Conservation (phyloP, 2,329 filamentous ascomycete genomes). For the Aspergillus uvarum region DNA sequence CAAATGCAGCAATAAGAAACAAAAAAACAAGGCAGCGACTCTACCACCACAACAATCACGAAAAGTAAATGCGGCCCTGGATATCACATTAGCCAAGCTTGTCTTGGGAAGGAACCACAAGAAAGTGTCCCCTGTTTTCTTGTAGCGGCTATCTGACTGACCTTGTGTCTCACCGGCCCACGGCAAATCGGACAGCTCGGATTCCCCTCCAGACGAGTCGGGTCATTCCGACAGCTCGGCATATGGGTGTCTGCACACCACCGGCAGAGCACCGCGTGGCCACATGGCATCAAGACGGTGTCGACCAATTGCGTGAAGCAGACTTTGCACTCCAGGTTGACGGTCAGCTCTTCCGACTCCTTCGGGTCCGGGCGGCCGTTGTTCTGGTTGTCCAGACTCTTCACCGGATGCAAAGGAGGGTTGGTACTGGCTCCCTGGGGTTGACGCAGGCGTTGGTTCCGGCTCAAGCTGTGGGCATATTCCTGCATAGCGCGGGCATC, state of each 20-base stretch:
- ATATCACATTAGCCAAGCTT: background rate
- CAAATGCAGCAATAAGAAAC: background rate
- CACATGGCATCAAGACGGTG: conserved; percentile 54
- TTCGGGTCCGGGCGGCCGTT: conserved; percentile 49
- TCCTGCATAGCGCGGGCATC: conserved; percentile 13
- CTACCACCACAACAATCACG: background rate
- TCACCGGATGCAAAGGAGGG: conserved; percentile 9
- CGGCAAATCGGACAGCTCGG: conserved; percentile 32
- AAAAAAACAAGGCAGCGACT: too few species aligned
- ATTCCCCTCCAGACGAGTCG: conserved; percentile 10
- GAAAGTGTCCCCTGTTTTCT: too few species aligned
- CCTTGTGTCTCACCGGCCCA: conserved; percentile 28
- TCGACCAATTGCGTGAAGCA: conserved; percentile 55
- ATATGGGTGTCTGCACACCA: conserved; percentile 56
- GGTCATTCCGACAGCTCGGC: conserved; percentile 39
- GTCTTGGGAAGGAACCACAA: too few species aligned
- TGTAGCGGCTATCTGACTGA: conserved; percentile 7
- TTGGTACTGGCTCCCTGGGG: background rate
- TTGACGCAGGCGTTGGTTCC: conserved; percentile 1
- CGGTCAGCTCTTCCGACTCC: conserved; percentile 50
- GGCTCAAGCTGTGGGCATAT: conserved; percentile 10
- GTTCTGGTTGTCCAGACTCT: conserved; percentile 48
- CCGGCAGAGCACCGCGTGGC: conserved; percentile 55
- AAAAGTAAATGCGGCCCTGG: conserved; percentile 7
- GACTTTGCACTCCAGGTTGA: conserved; percentile 53